Conservation (phyloP, 1,284 basidiomycete species). For the Porogramme epimiltina region DNA sequence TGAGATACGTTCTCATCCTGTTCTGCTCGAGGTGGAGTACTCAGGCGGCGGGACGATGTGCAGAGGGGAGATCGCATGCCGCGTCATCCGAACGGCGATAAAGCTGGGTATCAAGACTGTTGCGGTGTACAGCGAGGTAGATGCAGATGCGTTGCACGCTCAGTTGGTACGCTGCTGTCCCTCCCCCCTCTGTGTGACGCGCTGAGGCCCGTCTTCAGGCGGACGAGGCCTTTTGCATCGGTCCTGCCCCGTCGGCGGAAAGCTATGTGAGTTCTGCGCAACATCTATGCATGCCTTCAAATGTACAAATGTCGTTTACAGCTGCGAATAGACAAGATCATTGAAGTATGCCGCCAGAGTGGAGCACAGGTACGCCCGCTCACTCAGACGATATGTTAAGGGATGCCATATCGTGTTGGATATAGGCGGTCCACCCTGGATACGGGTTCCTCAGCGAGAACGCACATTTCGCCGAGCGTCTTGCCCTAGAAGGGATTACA, state of each 20-base stretch:
- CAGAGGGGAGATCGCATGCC: slow-evolving; percentile 93
- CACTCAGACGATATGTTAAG: background rate
- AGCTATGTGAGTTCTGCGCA: slow-evolving; percentile 71
- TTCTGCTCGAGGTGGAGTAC: background rate
- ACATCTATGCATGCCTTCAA: background rate
- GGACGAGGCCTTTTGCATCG: slow-evolving; percentile 95
- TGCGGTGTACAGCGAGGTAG: slow-evolving; percentile 88
- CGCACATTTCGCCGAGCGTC: slow-evolving; percentile 82
- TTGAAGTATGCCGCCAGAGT: slow-evolving; percentile 77
- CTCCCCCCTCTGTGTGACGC: background rate
- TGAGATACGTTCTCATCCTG: slow-evolving; percentile 27
- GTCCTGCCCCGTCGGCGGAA: slow-evolving; percentile 84
- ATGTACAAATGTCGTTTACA: slow-evolving; percentile 28
- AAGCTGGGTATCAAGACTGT: slow-evolving; percentile 89
- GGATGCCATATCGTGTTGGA: background rate
- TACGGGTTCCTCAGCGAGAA: slow-evolving; percentile 94
- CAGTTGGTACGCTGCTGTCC: slow-evolving; percentile 49
- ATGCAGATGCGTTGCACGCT: slow-evolving; percentile 80
- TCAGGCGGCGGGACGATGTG: background rate
- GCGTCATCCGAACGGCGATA: slow-evolving; percentile 88
- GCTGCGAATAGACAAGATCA: slow-evolving; percentile 88
- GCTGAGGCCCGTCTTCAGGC: slow-evolving; percentile 54
- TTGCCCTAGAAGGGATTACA: slow-evolving; percentile 87
- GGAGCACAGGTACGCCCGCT: slow-evolving; percentile 73
- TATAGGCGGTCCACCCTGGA: slow-evolving; percentile 81